Conservation (phyloP, 768 basidiomycete species). For the Agrocybe praecox region DNA sequence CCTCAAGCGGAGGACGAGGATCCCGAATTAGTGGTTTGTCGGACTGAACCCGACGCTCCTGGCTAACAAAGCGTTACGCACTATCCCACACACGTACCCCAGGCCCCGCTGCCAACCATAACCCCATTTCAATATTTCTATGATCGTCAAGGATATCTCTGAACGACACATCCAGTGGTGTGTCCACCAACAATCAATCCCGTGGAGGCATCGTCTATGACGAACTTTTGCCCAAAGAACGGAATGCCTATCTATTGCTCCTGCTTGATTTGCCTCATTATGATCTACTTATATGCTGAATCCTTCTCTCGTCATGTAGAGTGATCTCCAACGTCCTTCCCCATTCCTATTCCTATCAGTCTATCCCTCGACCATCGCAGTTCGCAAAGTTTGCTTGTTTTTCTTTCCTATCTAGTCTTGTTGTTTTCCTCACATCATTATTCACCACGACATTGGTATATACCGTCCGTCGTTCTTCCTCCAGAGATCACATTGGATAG, state of each 20-base stretch:
- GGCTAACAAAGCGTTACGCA: slow-evolving; percentile 21
- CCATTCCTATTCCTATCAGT: neutral
- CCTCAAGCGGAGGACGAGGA: slow-evolving; percentile 14
- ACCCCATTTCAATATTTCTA: slow-evolving; percentile 3
- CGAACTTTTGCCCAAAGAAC: slow-evolving; percentile 11
- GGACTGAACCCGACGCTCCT: slow-evolving; percentile 19
- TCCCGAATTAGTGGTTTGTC: slow-evolving; percentile 9
- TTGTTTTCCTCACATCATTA: slow-evolving; percentile 9
- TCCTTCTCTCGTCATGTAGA: slow-evolving; percentile 19
- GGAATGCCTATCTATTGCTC: slow-evolving; percentile 24
- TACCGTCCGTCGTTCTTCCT: slow-evolving; percentile 1
- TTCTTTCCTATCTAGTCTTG: slow-evolving; percentile 3
- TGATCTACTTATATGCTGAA: slow-evolving; percentile 15
- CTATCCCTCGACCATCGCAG: slow-evolving; percentile 4
- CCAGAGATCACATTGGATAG: slow-evolving; percentile 13
- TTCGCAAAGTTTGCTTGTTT: slow-evolving; percentile 11
- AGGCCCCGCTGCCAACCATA: slow-evolving; percentile 22
- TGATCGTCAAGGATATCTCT: slow-evolving; percentile 11
- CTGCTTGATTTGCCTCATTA: slow-evolving; percentile 9
- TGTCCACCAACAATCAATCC: slow-evolving; percentile 12
- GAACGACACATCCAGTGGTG: slow-evolving; percentile 7
- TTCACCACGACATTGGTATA: slow-evolving; percentile 5
- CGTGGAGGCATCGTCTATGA: slow-evolving; percentile 6
- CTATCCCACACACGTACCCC: slow-evolving; percentile 2
- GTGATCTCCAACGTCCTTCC: slow-evolving; percentile 8